Base-by-base conservation (phyloP, 805 yeast species). In the Tetrapisispora phaffii region DNA sequence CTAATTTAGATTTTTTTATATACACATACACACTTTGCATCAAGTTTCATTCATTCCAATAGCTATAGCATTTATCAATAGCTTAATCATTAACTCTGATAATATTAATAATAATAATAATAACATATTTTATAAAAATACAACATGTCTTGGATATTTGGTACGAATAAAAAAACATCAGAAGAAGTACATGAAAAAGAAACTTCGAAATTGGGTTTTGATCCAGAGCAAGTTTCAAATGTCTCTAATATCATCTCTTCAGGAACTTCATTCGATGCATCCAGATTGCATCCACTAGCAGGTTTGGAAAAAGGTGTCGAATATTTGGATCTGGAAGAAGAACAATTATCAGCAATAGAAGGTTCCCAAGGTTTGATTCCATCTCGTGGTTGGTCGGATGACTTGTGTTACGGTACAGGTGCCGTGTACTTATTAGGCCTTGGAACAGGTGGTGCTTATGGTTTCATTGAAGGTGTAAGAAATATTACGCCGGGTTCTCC, bases 371-470 rank as follows among this genome's bases (percentile, higher is more conserved):
- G 96, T 47, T 63, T 90, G 47, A 76, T 93, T 51, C 96, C 98
- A 23, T 84, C 95, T n/a, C 81, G 97, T 70, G 95, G 95, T 56
- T 93, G 96, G 95, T 77, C 88, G 15, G 98, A 93, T 65, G 97
- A 93, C 69, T 74, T 93, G 52, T 88, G 97, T 75, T 93, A 93
- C 67, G 98, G 98, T 55, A 84, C 97, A 10, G 98, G 98, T 67
- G 80, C 96, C 7, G 87, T 88, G 43, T 93, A 93, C 63, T 73
- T 93, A 54, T 55, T 84, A 28, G 95, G 95, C 36, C 74, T 93
- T 53, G 95, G 95, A 31, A 49, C 79, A 37, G 98, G 98, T 67
- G 98, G 98, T 48, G 68, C 80, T 13, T 82, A 79, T 58, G 98
- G 98, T 48, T 69, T 89, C 49, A 76, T 79, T 48, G 96, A 90